phyloP scores from a whole-genome alignment of 2,329 filamentous ascomycete species.

The Ilyonectria mors-panacis region DNA sequence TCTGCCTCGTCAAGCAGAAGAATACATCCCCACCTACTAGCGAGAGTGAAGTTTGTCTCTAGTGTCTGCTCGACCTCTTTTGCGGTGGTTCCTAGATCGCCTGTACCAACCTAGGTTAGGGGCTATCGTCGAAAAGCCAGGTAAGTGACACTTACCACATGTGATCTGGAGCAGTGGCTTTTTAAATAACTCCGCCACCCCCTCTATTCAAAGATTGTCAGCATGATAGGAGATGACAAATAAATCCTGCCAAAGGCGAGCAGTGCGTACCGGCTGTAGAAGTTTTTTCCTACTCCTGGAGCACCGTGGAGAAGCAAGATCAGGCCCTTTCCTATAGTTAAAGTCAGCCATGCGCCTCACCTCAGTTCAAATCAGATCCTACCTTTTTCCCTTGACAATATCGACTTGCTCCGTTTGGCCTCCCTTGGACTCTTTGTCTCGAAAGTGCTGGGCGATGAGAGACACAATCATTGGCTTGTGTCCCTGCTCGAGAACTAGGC shows the following conservation, averaged over 20 bases:
- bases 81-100: constrained; percentile 5
- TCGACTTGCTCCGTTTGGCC: constrained; percentile 43
- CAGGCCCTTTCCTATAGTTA: not conserved
- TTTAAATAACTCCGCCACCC: constrained; percentile 26
- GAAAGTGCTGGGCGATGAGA: constrained; percentile 51
- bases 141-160: constrained; percentile 15
- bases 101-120: constrained; percentile 3
- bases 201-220: constrained; percentile 18
- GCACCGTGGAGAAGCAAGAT: constrained; percentile 9
- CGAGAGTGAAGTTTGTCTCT: constrained; percentile 21
- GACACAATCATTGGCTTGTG: constrained; percentile 50
- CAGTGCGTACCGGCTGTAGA: constrained; percentile 2
- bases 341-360: not conserved
- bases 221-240: not conserved
- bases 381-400: constrained; percentile 54
- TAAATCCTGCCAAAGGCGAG: not conserved
- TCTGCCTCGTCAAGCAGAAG: constrained; percentile 29
- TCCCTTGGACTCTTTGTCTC: constrained; percentile 40
- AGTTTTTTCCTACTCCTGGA: constrained; percentile 15
- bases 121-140: too few relatives aligned
- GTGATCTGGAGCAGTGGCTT: constrained; percentile 27
- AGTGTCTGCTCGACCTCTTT: constrained; percentile 12
- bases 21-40: constrained; percentile 27
- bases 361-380: not conserved
- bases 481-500: constrained; percentile 42